Evolutionary conservation across 139 green algal species (phyloP).

Genomic region (Volvox reticuliferus): DNA sequence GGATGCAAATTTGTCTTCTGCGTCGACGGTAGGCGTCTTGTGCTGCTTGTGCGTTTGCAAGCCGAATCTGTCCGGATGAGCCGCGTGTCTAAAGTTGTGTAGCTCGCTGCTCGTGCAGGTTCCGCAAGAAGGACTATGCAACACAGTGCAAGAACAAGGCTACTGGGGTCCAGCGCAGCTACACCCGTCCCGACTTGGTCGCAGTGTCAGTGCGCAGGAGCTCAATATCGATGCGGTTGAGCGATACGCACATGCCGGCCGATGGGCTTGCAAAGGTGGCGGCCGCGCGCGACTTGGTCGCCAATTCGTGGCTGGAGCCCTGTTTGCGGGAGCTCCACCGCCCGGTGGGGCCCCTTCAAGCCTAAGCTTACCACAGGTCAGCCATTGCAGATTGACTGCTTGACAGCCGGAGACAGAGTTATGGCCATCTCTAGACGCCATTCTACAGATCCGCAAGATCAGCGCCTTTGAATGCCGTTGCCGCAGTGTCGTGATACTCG

Average conservation of each 20-base stretch:
- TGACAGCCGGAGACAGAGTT: too few relatives aligned
- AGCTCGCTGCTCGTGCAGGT: not conserved
- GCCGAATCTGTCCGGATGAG: too few relatives aligned
- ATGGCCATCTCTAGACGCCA: too few relatives aligned
- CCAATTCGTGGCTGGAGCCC: not conserved
- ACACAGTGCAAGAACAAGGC: not conserved
- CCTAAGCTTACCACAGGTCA: too few relatives aligned
- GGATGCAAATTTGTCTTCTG: not conserved
- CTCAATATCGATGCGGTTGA: not conserved
- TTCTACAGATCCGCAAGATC: too few relatives aligned
- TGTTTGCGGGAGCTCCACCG: too few relatives aligned
- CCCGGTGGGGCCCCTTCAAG: too few relatives aligned
- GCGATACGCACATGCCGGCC: not conserved
- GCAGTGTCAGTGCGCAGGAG: slow-evolving; percentile 4
- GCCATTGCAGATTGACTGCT: too few relatives aligned
- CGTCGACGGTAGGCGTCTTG: not conserved
- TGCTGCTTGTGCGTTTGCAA: not conserved
- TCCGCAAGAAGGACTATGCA: not conserved
- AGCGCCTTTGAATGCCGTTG: too few relatives aligned
- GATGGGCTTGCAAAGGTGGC: not conserved
- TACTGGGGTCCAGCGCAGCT: not conserved
- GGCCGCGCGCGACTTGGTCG: not conserved
- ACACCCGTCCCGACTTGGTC: not conserved
- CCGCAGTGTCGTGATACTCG: too few relatives aligned
- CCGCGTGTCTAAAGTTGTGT: too few relatives aligned